Percentiles rank a stretch among this genome's conserved stretches.
Conservation (phyloP, 495 filamentous ascomycete species). For the Podospora australis region DNA sequence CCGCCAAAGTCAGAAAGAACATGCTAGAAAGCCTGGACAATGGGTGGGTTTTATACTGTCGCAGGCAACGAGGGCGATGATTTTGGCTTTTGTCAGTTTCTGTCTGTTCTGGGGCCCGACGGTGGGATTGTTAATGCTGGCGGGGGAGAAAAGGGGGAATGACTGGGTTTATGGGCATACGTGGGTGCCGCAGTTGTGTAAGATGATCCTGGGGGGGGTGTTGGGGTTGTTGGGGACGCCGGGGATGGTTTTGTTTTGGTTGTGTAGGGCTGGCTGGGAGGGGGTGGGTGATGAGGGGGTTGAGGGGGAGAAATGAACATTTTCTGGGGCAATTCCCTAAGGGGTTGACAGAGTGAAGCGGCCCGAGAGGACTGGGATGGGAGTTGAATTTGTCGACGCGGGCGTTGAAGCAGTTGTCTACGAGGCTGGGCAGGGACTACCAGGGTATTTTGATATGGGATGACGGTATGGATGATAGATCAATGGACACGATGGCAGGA, state of each 20-base stretch:
- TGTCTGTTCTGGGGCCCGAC: conserved; percentile 21
- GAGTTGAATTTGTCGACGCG: too few species aligned
- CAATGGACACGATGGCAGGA: neutral
- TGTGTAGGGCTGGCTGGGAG: conserved; percentile 38
- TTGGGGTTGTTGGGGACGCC: conserved; percentile 35
- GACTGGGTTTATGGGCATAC: conserved; percentile 35
- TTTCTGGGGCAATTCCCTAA: too few species aligned
- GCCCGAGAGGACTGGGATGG: neutral
- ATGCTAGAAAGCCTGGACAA: too few species aligned
- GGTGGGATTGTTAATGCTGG: conserved; percentile 22
- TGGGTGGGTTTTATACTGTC: conserved; percentile 11
- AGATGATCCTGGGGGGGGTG: conserved; percentile 34
- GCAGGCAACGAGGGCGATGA: conserved; percentile 17
- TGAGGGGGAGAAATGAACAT: neutral
- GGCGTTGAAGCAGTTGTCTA: too few species aligned
- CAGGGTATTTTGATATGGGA: too few species aligned
- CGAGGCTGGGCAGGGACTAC: too few species aligned
- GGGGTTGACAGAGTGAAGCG: neutral
- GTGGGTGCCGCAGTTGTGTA: conserved; percentile 41
- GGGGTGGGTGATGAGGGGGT: neutral
- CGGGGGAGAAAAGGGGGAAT: conserved; percentile 19
- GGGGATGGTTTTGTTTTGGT: conserved; percentile 33
- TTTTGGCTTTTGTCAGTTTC: conserved; percentile 26
- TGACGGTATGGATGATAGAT: too few species aligned
- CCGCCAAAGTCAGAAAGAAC: too few species aligned